Base-by-base conservation (phyloP, 208 protist genomes). In the Wallacemonas sp. region DNA sequence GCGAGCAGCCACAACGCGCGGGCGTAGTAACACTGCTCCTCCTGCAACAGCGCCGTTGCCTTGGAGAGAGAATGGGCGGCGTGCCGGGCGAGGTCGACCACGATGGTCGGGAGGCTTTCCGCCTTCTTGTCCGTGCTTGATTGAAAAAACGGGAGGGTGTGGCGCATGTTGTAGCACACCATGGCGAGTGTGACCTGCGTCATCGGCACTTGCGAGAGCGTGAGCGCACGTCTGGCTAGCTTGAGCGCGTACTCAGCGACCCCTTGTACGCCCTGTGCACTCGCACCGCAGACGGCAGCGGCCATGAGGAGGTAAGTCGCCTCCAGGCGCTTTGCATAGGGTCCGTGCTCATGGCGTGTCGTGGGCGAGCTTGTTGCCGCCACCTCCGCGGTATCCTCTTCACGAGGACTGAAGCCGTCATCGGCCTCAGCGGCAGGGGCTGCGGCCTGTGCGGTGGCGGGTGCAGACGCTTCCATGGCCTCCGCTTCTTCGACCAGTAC, bases 1-100 rank as follows among this genome's bases (percentile, higher is more conserved):
- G 75, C 83, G 33, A 86, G 62, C 50, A 93, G 65, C 87, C 87
- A 93, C 2, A 73, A 42, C 58, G 79, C 72, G 30, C 83, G 82
- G 17, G 64, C 34, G 10, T 79, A 50, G 38, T 79, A 80, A 24
- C 68, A 48, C n/a, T 57, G 21, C 2, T 77, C 55, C 27, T 88
- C 78, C 17, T 32, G 58, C 1, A 62, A 29, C 45, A 71, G 53
- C 26, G 55, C 6, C 13, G 54, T 62, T 6, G 50, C 13, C 30
- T 37, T 57, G 8, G 50, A 17, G 10, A 57, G 19, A 13, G 50
- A 26, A 2, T 26, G 19, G n/a, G 24, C 24, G 50, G 50, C 50
- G 15, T 3, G 37, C 26, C 45, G 33, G 3, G 34, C n/a, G 34
- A 54, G 41, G 13, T 45, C 32, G 37, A 62, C 38, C 24, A 69